Base-by-base conservation (phyloP, 768 basidiomycete species). In the Hydnum rufescens region DNA sequence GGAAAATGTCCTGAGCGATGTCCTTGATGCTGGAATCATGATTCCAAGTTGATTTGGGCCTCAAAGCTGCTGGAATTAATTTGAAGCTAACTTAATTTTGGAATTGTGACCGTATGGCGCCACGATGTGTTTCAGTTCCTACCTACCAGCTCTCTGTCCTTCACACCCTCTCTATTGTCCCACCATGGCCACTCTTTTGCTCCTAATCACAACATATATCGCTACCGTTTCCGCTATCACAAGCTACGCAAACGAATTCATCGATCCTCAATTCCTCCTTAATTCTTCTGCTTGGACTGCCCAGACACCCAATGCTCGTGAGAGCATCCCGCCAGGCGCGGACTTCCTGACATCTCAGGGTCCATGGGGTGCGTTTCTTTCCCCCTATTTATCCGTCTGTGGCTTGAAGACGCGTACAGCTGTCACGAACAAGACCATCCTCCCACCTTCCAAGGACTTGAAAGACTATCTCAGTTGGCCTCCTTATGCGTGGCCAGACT, bases 401-500 rank as follows among this genome's bases (percentile, higher is more conserved):
- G 23, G 13, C 16, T 48, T 48, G 13, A 48, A 23, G 8, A 8
- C 50, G 29, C 31, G 34, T 51, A 31, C 28, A 55, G 54, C 55
- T 25, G 55, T 56, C 1, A 56, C 48, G 28, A 55, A 55, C 51
- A 56, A 56, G 53, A 56, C 55, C 2, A 31, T 55, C 46, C 31
- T 48, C 16, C 46, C 55, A 8, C 55, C 55, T 6, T 47, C 28
- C 44, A 56, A 56, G 32, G 34, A 56, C 32, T 32, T 53, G 3
- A 54, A 57, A 51, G 59, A 60, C 42, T 61, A 61, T 36, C 51
- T 57, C 3, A 51, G 48, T 46, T 61, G 51, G 47, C 51, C 55
- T 30, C 60, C 58, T 18, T 61, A 61, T 49, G 57, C 31, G 49
- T 79, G 78, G 78, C 77, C 78, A 0, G 68, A 80, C 60, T 82